Evolutionary conservation across 2,329 filamentous ascomycete species (phyloP), one percentile per base, ranked within the genome.

Genomic region (Fusarium oligoseptatum): DNA sequence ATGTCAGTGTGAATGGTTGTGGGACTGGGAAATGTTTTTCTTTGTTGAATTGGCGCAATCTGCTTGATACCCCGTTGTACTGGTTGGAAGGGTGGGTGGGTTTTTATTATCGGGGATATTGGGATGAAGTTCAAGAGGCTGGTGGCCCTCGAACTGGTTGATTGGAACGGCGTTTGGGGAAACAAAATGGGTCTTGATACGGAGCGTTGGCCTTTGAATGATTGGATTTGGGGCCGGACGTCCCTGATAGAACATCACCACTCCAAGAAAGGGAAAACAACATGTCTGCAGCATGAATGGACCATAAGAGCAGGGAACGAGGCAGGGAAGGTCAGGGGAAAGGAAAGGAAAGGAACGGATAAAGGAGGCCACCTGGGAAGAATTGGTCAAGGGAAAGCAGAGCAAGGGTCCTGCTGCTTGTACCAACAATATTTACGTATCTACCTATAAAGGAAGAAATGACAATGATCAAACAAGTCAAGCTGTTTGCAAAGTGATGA

Each of bases 171-270:
- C 79, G 79, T 81, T 81, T 73, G 57, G 73, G 71, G 69, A 67
- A 37, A 60, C 36, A 78, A 81, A 77, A 75, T 61, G 74, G 76
- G 68, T 48, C 66, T 75, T 67, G 67, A 71, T 57, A 71, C 65
- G 75, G 71, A 71, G 66, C 72, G 70, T 76, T 74, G 71, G 76
- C 69, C 70, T 72, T 66, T 72, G 72, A 72, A 77, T 77, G 70
- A 75, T 69, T 66, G 69, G 75, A 70, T 77, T 76, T 74, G 64
- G 73, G 79, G 74, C 67, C 60, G 60, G 65, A 71, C 76, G 76
- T 76, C 75, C 72, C 75, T 78, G 74, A 84, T 86, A 87, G 84
- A 87, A 84, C 81, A 86, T 85, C 86, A 87, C 86, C 84, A 86
- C 86, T 88, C 84, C 73, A 79, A 77, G 77, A 75, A 80, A 80